phyloP scores from a whole-genome alignment of 225 moss, liverwort and hornwort genomes.

The Ulota crispa region DNA sequence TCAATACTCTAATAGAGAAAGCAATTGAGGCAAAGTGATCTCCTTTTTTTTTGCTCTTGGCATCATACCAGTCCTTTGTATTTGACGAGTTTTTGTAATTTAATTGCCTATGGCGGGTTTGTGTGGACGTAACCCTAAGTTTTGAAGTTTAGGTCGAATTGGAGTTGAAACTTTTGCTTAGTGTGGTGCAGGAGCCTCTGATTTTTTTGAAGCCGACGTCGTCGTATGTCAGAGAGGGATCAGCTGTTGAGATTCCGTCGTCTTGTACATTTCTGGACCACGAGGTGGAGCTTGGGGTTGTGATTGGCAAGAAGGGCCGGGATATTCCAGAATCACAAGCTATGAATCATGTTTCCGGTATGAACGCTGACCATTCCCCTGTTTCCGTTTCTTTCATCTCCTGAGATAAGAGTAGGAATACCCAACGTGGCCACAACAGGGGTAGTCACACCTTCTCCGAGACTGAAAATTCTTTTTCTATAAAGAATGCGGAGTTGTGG shows the following conservation, averaged over 20 bases:
- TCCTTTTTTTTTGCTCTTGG: too few relatives aligned
- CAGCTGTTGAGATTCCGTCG: conserved; percentile 71
- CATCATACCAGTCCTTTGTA: too few relatives aligned
- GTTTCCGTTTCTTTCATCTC: background rate
- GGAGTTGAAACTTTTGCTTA: background rate
- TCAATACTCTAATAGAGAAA: too few relatives aligned
- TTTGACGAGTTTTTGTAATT: too few relatives aligned
- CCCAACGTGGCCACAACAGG: background rate
- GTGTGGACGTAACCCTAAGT: background rate
- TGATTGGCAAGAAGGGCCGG: conserved; percentile 77
- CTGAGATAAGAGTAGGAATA: background rate
- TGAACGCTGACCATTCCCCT: background rate
- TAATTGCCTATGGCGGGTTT: too few relatives aligned
- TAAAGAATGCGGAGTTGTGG: too few relatives aligned
- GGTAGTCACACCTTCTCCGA: too few relatives aligned
- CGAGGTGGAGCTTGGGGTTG: conserved; percentile 89
- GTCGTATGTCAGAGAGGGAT: conserved; percentile 75
- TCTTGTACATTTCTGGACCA: conserved; percentile 70
- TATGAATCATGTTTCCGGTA: conserved; percentile 85
- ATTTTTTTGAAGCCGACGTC: conserved; percentile 94
- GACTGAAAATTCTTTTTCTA: too few relatives aligned
- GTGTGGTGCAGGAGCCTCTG: conserved; percentile 60
- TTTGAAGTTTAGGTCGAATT: background rate
- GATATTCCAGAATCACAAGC: conserved; percentile 71
- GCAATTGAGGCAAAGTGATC: too few relatives aligned